Evolutionary conservation across 2,329 filamentous ascomycete species (phyloP).

Genomic region (Fusarium nisikadoi): DNA sequence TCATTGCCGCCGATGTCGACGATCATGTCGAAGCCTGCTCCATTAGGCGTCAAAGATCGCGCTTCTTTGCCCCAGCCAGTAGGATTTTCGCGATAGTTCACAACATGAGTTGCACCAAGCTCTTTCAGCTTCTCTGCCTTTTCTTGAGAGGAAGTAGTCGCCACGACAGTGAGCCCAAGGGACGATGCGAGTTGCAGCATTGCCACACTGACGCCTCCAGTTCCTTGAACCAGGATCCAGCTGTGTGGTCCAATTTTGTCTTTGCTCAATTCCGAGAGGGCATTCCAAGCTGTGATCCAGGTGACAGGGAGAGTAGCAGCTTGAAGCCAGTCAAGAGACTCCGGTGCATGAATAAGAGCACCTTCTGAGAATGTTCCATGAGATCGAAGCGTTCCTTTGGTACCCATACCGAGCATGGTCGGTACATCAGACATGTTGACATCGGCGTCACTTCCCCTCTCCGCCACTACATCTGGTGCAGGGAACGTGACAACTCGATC

Average conservation of each 20-base stretch:
- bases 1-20: constrained; percentile 73
- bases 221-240: constrained; percentile 53
- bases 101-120: constrained; percentile 66
- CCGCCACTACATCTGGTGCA: constrained; percentile 25
- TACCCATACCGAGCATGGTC: constrained; percentile 65
- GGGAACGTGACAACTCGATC: constrained; percentile 67
- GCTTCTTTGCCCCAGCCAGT: constrained; percentile 69
- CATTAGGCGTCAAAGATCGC: constrained; percentile 57
- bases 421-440: constrained; percentile 40
- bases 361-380: constrained; percentile 67
- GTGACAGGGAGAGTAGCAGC: constrained; percentile 61
- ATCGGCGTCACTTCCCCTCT: constrained; percentile 39
- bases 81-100: constrained; percentile 69
- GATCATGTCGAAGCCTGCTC: constrained; percentile 68
- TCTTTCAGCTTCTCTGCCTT: constrained; percentile 64
- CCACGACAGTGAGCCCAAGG: constrained; percentile 63
- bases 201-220: constrained; percentile 53
- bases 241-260: constrained; percentile 51
- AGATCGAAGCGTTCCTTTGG: constrained; percentile 68
- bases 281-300: constrained; percentile 63
- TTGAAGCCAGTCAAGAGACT: constrained; percentile 50
- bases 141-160: constrained; percentile 66
- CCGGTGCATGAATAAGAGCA: constrained; percentile 65
- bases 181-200: constrained; percentile 57
- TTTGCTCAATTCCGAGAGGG: constrained; percentile 58